These are phyloP conservation scores for Sideroxylon spinosum DNA, from an alignment of 179 eudicot species.

Conservation along the genomic window DNA sequence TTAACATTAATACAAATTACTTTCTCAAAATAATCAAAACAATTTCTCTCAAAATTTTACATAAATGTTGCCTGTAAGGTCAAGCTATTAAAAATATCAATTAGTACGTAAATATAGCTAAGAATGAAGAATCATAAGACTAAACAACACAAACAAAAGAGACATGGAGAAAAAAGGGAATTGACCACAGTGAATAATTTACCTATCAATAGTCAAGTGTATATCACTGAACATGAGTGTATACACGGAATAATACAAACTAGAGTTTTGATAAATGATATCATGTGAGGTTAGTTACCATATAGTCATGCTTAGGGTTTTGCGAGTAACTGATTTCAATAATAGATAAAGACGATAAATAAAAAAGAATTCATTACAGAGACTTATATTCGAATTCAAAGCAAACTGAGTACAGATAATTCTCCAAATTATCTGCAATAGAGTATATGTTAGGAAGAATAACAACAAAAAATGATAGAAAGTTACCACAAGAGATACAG, in stretches of 20 bases:
- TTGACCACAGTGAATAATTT: no score
- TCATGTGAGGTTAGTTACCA: no score
- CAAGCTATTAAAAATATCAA: neutral
- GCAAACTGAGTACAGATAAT: no score
- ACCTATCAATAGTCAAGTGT: no score
- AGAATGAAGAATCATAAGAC: neutral
- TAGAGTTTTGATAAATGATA: neutral
- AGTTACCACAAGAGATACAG: no score
- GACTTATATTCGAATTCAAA: no score
- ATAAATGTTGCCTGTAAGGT: no score
- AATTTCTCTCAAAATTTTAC: neutral
- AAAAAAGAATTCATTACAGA: neutral
- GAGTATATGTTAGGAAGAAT: no score
- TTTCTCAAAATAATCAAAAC: neutral
- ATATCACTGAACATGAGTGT: no score
- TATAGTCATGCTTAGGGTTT: neutral
- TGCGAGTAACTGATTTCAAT: neutral
- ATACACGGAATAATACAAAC: neutral
- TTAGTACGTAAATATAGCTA: neutral
- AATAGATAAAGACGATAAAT: neutral
- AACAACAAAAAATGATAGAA: no score
- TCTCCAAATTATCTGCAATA: no score
- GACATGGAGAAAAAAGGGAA: neutral
- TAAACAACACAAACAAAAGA: neutral
- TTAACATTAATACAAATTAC: neutral